Evolutionary conservation across 2,329 filamentous ascomycete genomes (phyloP).

Genomic region (Verticillium alfalfae): DNA sequence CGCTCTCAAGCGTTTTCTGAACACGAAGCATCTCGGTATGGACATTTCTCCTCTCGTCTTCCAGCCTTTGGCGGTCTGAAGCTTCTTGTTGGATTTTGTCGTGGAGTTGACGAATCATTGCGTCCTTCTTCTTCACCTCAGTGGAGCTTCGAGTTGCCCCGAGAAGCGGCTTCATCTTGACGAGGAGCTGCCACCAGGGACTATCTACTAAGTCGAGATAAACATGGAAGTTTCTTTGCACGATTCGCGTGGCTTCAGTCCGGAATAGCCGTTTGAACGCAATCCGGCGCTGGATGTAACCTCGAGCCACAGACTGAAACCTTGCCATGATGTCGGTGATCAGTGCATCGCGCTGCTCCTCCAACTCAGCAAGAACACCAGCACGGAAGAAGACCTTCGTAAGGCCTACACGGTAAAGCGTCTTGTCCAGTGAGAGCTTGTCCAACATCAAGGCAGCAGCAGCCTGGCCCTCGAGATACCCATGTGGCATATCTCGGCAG

Average conservation of each 20-base stretch:
- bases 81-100: slow-evolving; percentile 75
- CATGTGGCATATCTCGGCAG: slow-evolving; percentile 80
- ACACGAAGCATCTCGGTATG: slow-evolving; percentile 84
- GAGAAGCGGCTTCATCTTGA: slow-evolving; percentile 90
- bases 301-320: slow-evolving; percentile 88
- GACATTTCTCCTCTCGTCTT: slow-evolving; percentile 84
- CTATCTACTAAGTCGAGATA: slow-evolving; percentile 87
- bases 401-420: slow-evolving; percentile 86
- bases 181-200: slow-evolving; percentile 95
- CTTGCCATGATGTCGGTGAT: slow-evolving; percentile 91
- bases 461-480: slow-evolving; percentile 84
- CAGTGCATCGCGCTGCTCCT: slow-evolving; percentile 88
- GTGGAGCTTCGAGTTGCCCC: slow-evolving; percentile 86
- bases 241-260: slow-evolving; percentile 88
- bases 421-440: slow-evolving; percentile 76
- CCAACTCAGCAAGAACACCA: slow-evolving; percentile 89
- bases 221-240: slow-evolving; percentile 88
- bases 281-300: slow-evolving; percentile 80
- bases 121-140: slow-evolving; percentile 92
- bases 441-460: slow-evolving; percentile 83
- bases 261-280: slow-evolving; percentile 92
- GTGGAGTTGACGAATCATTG: slow-evolving; percentile 84
- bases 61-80: slow-evolving; percentile 69
- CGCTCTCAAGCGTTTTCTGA: slow-evolving; percentile 91
- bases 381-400: slow-evolving; percentile 98